Base-by-base conservation (phyloP, 495 filamentous ascomycete species). In the Filosporella fistucella region DNA sequence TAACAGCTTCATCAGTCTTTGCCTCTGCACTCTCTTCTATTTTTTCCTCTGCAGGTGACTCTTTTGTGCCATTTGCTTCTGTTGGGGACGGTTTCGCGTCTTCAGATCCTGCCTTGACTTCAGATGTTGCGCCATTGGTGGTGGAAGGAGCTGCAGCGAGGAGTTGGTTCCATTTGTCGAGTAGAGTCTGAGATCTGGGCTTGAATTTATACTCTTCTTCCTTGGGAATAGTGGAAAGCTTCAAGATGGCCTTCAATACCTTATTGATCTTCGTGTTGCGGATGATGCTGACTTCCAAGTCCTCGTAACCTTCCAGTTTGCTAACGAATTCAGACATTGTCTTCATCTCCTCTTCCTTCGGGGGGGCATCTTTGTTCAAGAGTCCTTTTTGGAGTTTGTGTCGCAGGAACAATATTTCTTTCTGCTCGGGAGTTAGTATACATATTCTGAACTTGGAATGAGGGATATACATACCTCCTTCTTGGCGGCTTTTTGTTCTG, bases 341-440 rank as follows among this genome's bases (percentile, higher is more conserved):
- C 25, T 76, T 76, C 90, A 95, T 95, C 62, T 94, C 91, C n/a
- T 89, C 84, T 50, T 85, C 85, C 67, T 89, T 84, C 14, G 91
- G 91, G 18, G 80, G 76, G 42, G 81, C 76, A 48, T 95, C 89
- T 14, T 85, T 76, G 13, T 84, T 85, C 16, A 96, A 78, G 54
- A 96, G 87, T 0, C 88, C 91, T 61, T 91, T 90, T 61, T 96
- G 91, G 17, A 96, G 81, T 61, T 86, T 84, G 68, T 96, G 89
- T 41, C 91, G 84, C 32, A 91, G 73, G 67, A 88, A 95, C 4
- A 95, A 68, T 17, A 95, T 86, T 41, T 80, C 76, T 47, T 76
- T 78, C 74, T 80, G 55, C 72, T 23, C 8, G 39, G 13, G 6
- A 9, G 9, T 42, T 42, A 42, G 39, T n/a, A 26, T 26, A 2